These are phyloP conservation scores for Thermomyces lanuginosus DNA, from an alignment of 2,329 filamentous ascomycete genomes.

Conservation along the genomic window DNA sequence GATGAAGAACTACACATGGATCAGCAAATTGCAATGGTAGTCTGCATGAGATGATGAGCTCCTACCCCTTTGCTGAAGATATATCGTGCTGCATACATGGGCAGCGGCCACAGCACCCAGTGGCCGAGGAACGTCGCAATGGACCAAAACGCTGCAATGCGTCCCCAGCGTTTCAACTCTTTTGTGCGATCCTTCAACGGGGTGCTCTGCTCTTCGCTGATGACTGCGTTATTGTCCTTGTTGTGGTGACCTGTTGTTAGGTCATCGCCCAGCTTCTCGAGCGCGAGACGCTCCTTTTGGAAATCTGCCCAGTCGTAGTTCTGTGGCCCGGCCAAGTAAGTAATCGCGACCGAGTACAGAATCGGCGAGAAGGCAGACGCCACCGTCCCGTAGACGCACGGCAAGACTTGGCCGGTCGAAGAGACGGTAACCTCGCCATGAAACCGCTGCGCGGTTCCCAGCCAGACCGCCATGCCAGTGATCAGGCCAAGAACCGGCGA, in stretches of 20 bases:
- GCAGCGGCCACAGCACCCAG: slow-evolving; percentile 39
- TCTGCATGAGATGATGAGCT: slow-evolving; percentile 1
- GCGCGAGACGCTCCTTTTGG: slow-evolving; percentile 15
- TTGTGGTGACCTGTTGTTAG: slow-evolving; percentile 9
- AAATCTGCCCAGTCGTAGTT: slow-evolving; percentile 28
- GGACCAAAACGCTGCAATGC: slow-evolving; percentile 32
- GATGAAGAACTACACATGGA: slow-evolving; percentile 25
- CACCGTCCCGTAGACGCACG: slow-evolving; percentile 38
- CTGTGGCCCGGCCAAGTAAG: slow-evolving; percentile 26
- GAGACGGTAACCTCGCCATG: slow-evolving; percentile 34
- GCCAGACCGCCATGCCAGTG: slow-evolving; percentile 38
- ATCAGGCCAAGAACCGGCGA: slow-evolving; percentile 35
- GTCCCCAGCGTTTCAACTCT: slow-evolving; percentile 32
- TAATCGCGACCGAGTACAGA: slow-evolving; percentile 34
- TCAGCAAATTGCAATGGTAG: slow-evolving; percentile 1
- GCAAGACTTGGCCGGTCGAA: slow-evolving; percentile 34
- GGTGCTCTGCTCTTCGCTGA: slow-evolving; percentile 4
- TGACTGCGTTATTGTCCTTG: slow-evolving; percentile 1
- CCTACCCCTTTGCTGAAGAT: slow-evolving; percentile 29
- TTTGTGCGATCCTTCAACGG: slow-evolving; percentile 13
- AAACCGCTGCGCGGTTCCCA: slow-evolving; percentile 31
- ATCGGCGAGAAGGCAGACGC: slow-evolving; percentile 39
- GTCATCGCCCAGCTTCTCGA: slow-evolving; percentile 13
- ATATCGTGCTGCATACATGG: slow-evolving; percentile 38
- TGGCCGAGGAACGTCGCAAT: slow-evolving; percentile 36